phyloP scores from a whole-genome alignment of 768 basidiomycete species.

The Psilocybe cubensis region DNA sequence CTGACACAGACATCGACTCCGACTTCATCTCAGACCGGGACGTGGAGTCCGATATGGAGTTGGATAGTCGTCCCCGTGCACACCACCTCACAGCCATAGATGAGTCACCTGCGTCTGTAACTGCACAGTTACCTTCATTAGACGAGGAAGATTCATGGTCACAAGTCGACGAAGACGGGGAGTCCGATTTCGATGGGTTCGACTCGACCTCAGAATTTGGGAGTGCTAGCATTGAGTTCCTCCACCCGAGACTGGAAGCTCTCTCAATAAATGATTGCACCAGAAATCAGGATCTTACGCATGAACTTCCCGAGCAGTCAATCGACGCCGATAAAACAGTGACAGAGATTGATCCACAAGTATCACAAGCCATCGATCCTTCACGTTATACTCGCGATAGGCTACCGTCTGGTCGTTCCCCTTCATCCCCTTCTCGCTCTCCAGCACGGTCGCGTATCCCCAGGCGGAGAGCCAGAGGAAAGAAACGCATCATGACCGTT shows the following conservation, averaged over 20 bases:
- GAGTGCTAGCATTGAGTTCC: constrained; percentile 22
- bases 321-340: constrained; percentile 18
- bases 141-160: constrained; percentile 28
- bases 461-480: constrained; percentile 20
- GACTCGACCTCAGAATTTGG: constrained; percentile 30
- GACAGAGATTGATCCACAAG: constrained; percentile 22
- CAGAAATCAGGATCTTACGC: neutral
- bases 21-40: constrained; percentile 56
- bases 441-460: constrained; percentile 42
- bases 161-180: constrained; percentile 19
- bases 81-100: constrained; percentile 30
- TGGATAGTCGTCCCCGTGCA: constrained; percentile 37
- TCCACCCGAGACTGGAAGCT: constrained; percentile 22
- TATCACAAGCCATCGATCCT: constrained; percentile 28
- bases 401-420: constrained; percentile 33
- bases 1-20: constrained; percentile 51
- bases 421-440: constrained; percentile 61
- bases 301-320: neutral
- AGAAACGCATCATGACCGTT: constrained; percentile 20
- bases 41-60: constrained; percentile 50
- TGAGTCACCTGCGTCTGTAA: constrained; percentile 17
- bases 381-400: constrained; percentile 31
- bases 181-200: constrained; percentile 23
- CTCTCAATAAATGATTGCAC: constrained; percentile 12
- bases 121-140: constrained; percentile 26